Evolutionary conservation across 2,329 filamentous ascomycete species (phyloP), one percentile per base, ranked within the genome.

Genomic region (Tolypocladium tropicale): DNA sequence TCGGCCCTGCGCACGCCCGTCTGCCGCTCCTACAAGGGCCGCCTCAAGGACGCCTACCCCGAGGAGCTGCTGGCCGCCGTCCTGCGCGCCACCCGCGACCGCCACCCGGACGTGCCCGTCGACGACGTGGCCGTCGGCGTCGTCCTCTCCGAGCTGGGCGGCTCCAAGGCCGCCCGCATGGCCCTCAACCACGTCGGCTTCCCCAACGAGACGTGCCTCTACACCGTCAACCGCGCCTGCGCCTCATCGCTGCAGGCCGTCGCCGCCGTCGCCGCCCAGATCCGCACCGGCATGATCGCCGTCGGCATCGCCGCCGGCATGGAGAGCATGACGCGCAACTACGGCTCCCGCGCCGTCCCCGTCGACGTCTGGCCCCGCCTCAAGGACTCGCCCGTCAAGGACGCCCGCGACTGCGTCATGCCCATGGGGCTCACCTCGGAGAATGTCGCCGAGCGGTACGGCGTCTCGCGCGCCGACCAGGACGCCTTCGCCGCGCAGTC

Each of bases 271-370:
- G 88, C 89, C 6, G 84, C 87, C 56, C 79, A 86, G 59, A 94
- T 96, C 63, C 80, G 83, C n/a, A 78, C 81, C 0, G 90, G 88
- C 1, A 80, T 82, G 63, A 87, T 93, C 53, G 81, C 85, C 59
- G 77, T 80, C 0, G 92, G 90, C 58, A 83, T 96, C 59, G 92
- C 85, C 11, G 92, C 89, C 2, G 92, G 92, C 33, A 96, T 95
- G 89, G 92, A 96, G 80, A 93, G 88, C 74, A 96, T 96, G 92
- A 95, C 90, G 60, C 76, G 87, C 61, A 96, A 96, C 74, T 96
- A 96, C 72, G 91, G 86, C 53, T 83, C 78, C 30, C 78, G 84
- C 56, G 92, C 92, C n/a, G 94, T 96, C 48, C 92, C 92, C 0
- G 85, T 84, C 0, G 82, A 90, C 60, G 72, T 90, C 12, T 96